Evolutionary conservation across 257 asterid genomes (phyloP), one percentile per base, ranked within the genome.

Genomic region (Osmanthus fragrans): DNA sequence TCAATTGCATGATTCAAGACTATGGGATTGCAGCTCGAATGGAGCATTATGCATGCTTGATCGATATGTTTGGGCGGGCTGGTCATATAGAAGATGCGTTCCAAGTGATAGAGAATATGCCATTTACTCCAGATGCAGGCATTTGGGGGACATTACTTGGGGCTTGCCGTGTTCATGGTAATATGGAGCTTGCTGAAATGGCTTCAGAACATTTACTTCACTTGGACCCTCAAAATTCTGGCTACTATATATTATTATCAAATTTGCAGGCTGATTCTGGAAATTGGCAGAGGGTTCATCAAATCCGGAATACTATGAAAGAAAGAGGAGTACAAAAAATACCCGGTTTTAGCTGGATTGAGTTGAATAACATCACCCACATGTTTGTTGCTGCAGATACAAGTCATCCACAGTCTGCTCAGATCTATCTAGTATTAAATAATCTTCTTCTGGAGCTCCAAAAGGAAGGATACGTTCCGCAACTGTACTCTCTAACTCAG

Each of bases 121-220:
- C 94, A 5, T 91, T 87, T 77, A 64, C 85, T 65, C 94, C 98
- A 7, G 99, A 91, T 73, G 96, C 96, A 7, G 96, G 97, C 40
- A 83, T 91, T 39, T 95, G 99, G 99, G 99, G 98, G 2, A 84
- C 99, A 0, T 66, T 95, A 42, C 89, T 95, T 10, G 98, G 98
- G 54, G 94, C 97, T 51, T 89, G 91, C 77, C 88, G 96, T 25
- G 84, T 89, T 27, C 96, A 95, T 84, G 93, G 96, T 73, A 82
- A 91, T 68, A 79, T 87, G 21, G 90, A 91, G 84, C 93, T 93
- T 19, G 98, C 98, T 4, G 97, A 89, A 85, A 45, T 87, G 87
- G 96, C 97, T 7, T 90, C 97, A 19, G 79, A 80, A 68, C 88
- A 87, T 82, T 87, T 95, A 9, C 75, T 84, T 64, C 77, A 65